phyloP scores from a whole-genome alignment of 2,329 filamentous ascomycete species.

The Fonsecaea monophora region DNA sequence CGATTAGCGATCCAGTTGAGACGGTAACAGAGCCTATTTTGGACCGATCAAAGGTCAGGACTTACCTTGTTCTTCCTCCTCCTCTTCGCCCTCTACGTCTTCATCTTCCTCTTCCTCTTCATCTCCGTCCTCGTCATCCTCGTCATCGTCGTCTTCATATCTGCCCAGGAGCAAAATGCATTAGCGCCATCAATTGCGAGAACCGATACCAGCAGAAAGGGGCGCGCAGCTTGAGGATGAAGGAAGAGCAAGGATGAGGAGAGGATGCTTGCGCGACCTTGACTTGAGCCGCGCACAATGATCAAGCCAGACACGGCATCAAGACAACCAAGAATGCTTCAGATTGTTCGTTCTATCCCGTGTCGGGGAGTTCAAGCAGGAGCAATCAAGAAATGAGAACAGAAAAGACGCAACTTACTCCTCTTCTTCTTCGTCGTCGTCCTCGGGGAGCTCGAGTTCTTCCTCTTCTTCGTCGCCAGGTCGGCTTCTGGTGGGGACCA shows the following conservation, averaged over 20 bases:
- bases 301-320: not conserved
- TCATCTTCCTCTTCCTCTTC: constrained; percentile 39
- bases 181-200: not conserved
- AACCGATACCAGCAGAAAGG: not conserved
- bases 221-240: not conserved
- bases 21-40: not conserved
- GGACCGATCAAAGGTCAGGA: not conserved
- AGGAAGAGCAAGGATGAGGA: constrained; percentile 12
- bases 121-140: constrained; percentile 47
- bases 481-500: constrained; percentile 57
- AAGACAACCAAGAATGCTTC: constrained; percentile 1
- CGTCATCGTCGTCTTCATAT: constrained; percentile 44
- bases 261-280: not conserved
- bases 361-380: not conserved
- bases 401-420: constrained; percentile 46
- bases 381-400: not conserved
- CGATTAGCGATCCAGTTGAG: constrained; percentile 16
- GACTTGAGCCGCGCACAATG: not conserved
- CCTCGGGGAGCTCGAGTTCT: constrained; percentile 57
- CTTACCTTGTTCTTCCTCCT: constrained; percentile 35
- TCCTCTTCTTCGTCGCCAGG: constrained; percentile 57
- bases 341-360: not conserved
- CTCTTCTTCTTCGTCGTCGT: constrained; percentile 59
- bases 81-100: constrained; percentile 33
- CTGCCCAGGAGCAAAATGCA: constrained; percentile 27